Base-by-base conservation (phyloP, 2,329 filamentous ascomycete species). In the Arthrobotrys conoides region DNA sequence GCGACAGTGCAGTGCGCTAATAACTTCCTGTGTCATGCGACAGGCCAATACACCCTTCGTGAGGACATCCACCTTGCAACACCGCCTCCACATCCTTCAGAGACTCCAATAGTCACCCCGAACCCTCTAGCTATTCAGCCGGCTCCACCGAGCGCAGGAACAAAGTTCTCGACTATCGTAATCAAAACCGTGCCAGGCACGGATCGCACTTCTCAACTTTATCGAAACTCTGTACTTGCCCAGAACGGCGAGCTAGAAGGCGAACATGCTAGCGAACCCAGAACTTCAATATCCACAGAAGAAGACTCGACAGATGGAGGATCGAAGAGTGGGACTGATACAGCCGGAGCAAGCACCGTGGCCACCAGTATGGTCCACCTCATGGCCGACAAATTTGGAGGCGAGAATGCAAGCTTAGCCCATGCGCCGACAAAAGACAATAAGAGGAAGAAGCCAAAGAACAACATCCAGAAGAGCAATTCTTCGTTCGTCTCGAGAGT, bases 401-500 rank as follows among this genome's bases (percentile, higher is more conserved):
- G 96, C 82, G 92, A 92, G 67, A 98, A 97, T 83, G 88, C 91
- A 5, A 88, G 93, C 27, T 87, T 98, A 57, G 85, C 89, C 2
- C 73, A 71, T 20, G 87, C 88, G 18, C 88, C 88, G 65, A 87
- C 88, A 33, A 93, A 93, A 82, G 93, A 94, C 82, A 88, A 89
- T 48, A 97, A 97, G 87, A 89, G 90, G 83, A 90, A 91, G 83
- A 99, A 99, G 84, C 96, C 96, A 1, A 99, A 98, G 88, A 98
- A 95, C 85, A 98, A 96, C 84, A 96, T 99, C 84, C 91, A 95
- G 66, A 99, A 99, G 87, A 98, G 94, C 86, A 98, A 97, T 84
- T 99, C 96, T 9, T 97, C 95, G 0, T 99, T 97, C 83, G 96
- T 99, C 33, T 97, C 95, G n/a, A 88, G 96, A 69, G 95, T 97